Evolutionary conservation across 2,329 filamentous ascomycete genomes (phyloP), one percentile per base, ranked within the genome.

Genomic region (Neonectria hederae): DNA sequence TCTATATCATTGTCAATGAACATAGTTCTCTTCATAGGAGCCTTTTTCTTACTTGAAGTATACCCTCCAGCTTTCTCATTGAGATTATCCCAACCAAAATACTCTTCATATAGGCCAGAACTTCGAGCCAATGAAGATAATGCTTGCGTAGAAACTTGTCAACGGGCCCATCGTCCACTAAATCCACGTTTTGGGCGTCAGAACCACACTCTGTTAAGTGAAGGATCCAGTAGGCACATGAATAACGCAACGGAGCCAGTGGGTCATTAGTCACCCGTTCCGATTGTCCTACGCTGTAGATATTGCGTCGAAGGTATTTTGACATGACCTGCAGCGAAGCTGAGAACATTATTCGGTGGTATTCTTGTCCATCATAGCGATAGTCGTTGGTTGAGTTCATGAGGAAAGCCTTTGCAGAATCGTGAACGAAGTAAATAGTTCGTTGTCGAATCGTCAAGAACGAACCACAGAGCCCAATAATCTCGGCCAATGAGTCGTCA

Each of bases 341-440:
- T n/a, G 67, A 73, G 58, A 79, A 77, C 8, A 84, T 76, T 0
- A 6, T 7, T 22, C 73, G 54, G 61, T 83, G 77, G 21, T 69
- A 60, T 3, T 71, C 43, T 28, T 61, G 49, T 11, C 55, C 40
- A 4, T 77, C 74, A 46, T 22, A 54, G 10, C 74, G 76, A 55
- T 81, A 80, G 67, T 32, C 68, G 48, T 51, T 60, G 22, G 11
- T 53, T 56, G 51, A 21, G 6, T 49, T 53, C 48, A 22, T 38
- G 22, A 54, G 56, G 48, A 63, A 63, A 6, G 83, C 80, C 65
- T 82, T 81, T 0, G 79, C 82, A 3, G 80, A 83, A 56, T 82
- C 76, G 64, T 84, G 80, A 1, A 84, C 72, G 65, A 82, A 77
- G 57, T 72, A 79, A 7, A 83, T 58, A 0, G 22, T 70, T 2